Base-by-base conservation (phyloP, 768 basidiomycete species). In the Coprinopsis marcescibilis region DNA sequence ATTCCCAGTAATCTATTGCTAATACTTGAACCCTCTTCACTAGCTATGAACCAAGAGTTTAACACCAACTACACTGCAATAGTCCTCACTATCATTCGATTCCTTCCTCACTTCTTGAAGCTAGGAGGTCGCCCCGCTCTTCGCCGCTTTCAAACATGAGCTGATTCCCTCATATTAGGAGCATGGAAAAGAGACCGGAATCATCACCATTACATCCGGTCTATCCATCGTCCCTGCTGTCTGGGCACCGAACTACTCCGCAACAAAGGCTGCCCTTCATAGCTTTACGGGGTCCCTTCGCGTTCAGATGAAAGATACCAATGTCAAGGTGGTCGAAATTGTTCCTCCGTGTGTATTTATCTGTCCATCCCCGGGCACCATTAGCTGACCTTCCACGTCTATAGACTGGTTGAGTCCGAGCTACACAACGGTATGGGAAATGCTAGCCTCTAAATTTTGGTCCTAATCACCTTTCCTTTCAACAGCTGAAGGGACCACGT, bases 321-420 rank as follows among this genome's bases (percentile, higher is more conserved):
- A 73, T 13, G 62, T 81, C n/a, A 62, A 72, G 30, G 71, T 80
- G 5, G 58, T 76, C 11, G 79, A 80, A 52, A 68, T 80, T 25
- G 59, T 75, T 6, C 78, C 78, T 5, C 78, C 79, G 73, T 78
- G 46, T 57, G 75, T 15, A 11, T 10, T 32, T 4, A 26, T 25
- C 53, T 13, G 4, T 8, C 35, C 4, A 15, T 43, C 14, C 3
- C 15, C 29, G 20, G 23, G 26, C 4, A 30, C 17, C n/a, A 45
- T 46, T n/a, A 35, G 23, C 37, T 26, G 21, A 45, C 45, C 14
- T 19, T 12, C 12, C 19, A 30, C 1, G 23, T 33, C 42, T 13
- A 4, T 46, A 77, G 76, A 1, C 61, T 79, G n/a, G 75, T 77
- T 7, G 78, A 81, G 57, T 78, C 76, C 3, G 77, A 79, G 52